phyloP scores from a whole-genome alignment of 2,329 filamentous ascomycete species.

The Diaporthe sp. region DNA sequence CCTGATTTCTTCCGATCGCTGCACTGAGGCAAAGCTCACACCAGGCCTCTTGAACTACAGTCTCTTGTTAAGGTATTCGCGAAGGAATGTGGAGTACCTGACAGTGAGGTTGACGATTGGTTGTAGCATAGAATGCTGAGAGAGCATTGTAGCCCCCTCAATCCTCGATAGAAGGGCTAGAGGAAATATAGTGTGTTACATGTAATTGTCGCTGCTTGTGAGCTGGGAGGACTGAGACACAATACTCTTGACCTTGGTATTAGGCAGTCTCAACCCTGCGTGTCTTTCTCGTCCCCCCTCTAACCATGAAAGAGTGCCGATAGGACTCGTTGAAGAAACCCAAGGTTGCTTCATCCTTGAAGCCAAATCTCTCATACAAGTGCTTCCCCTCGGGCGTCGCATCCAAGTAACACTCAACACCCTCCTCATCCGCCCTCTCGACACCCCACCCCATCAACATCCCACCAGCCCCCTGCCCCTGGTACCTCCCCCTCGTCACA shows the following conservation, averaged over 20 bases:
- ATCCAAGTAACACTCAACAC: constrained; percentile 63
- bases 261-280: too few relatives aligned
- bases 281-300: constrained; percentile 40
- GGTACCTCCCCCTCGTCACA: constrained; percentile 57
- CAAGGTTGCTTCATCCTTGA: constrained; percentile 53
- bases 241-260: not conserved
- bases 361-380: constrained; percentile 65
- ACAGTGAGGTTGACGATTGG: not conserved
- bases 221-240: too few relatives aligned
- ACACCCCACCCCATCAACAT: constrained; percentile 63
- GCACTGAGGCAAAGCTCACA: not conserved
- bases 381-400: constrained; percentile 62
- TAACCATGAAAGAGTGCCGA: constrained; percentile 55
- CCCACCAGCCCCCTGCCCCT: constrained; percentile 61
- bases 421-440: constrained; percentile 58
- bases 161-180: accelerated
- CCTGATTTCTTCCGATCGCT: too few relatives aligned
- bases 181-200: not conserved
- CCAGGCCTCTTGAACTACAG: not conserved
- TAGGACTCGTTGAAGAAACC: constrained; percentile 52
- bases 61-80: not conserved
- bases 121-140: not conserved
- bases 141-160: too few relatives aligned
- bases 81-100: constrained; percentile 1
- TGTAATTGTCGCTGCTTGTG: accelerated